Evolutionary conservation across 139 green algal species (phyloP), one percentile per base, ranked within the genome.

Genomic region (Chlorella sp.): DNA sequence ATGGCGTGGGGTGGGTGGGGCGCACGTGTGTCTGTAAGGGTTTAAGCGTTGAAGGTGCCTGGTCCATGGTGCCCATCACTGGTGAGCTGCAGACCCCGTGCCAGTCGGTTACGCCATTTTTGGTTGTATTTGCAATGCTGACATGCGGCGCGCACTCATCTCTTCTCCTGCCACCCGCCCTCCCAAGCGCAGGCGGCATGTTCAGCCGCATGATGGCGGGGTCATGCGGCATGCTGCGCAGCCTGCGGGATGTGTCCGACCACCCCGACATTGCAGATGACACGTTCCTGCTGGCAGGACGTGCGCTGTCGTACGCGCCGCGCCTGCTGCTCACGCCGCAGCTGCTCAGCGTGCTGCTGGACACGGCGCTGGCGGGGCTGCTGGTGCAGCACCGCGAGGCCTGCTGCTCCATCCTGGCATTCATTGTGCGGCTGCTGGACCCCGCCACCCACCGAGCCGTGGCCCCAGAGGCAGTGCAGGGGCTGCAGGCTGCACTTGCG

Each of bases 211-310:
- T 97, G 55, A 26, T 96, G 18, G 69, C 39, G 9, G 69, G 78
- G 17, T 86, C 93, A 3, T 93, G 89, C 69, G n/a, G n/a, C 39
- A 73, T 39, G 21, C 87, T 95, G 65, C 64, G 57, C 62, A 86
- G 64, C 23, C 85, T 92, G 56, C 57, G 80, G 18, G 88, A 87
- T 15, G 81, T 95, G 30, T 83, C 74, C 16, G 70, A 87, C 6
- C 65, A 81, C 2, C 95, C 95, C 32, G 94, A 97, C 55, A 30
- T 98, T 39, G 89, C 93, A 1, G 95, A 91, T 86, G 95, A 98
- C 89, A 93, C 90, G 17, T 97, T 96, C 88, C 82, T 97, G 80
- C 92, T 98, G 70, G 94, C 89, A 0, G 81, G 82, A 13, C 87
- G 95, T 12, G 91, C 89, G 38, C 83, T 95, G 63, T 83, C 44